Percentiles rank a stretch among this genome's conserved stretches.
Evolutionary conservation across 768 basidiomycete genomes (phyloP).

Genomic region (Rhizopogon vesiculosus): DNA sequence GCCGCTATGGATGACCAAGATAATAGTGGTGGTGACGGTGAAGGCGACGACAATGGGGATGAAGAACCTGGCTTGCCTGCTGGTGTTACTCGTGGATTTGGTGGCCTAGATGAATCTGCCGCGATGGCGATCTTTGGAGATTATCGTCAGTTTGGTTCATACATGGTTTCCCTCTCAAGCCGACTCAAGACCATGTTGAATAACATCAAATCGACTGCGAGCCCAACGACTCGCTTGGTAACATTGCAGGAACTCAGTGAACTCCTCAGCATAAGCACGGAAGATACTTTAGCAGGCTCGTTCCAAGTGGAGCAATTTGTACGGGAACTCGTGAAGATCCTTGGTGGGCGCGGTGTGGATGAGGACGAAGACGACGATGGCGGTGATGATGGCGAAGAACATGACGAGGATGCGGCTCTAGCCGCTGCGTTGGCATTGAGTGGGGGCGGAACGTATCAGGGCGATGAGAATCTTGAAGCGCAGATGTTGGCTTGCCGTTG

Average conservation of each 20-base stretch:
- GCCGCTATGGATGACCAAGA: conserved; percentile 45
- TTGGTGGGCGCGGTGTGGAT: conserved; percentile 73
- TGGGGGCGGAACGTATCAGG: conserved; percentile 59
- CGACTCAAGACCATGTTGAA: conserved; percentile 88
- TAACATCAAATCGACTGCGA: conserved; percentile 82
- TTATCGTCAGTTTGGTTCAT: conserved; percentile 85
- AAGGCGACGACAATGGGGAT: conserved; percentile 39
- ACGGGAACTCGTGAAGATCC: conserved; percentile 85
- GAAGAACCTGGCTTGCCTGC: conserved; percentile 31
- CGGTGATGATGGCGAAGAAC: conserved; percentile 55
- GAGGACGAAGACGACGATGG: conserved; percentile 71
- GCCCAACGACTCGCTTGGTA: conserved; percentile 79
- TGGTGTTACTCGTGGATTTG: conserved; percentile 36
- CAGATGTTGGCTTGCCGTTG: conserved; percentile 96
- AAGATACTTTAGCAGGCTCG: conserved; percentile 95
- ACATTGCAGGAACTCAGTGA: conserved; percentile 95
- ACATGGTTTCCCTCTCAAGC: conserved; percentile 84
- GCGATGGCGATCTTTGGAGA: conserved; percentile 83
- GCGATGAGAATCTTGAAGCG: conserved; percentile 87
- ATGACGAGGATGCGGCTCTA: conserved; percentile 83
- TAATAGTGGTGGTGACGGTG: conserved; percentile 45
- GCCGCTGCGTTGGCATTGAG: conserved; percentile 87
- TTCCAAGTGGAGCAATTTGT: conserved; percentile 93
- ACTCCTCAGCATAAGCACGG: conserved; percentile 91
- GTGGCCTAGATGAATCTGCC: conserved; percentile 61